Conservation (phyloP, 345 rosid genomes). For the Lepidium sativum region DNA sequence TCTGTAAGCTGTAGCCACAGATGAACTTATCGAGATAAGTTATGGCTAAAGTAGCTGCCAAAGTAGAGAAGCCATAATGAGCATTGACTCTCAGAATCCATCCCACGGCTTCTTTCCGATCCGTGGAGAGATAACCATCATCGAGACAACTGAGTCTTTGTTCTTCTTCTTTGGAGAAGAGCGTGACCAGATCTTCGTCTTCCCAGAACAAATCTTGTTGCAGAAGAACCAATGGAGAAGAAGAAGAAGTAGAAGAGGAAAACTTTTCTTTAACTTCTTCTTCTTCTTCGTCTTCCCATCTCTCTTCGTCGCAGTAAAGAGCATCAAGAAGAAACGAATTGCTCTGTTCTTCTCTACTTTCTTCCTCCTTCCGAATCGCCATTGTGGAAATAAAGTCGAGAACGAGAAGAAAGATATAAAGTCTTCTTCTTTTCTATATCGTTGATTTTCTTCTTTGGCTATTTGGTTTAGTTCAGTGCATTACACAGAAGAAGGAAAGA, state of each 20-base stretch:
- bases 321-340: conserved; percentile 41
- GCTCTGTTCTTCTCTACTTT: conserved; percentile 17
- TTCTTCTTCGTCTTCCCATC: conserved; percentile 42
- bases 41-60: conserved; percentile 66
- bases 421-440: conserved; percentile 5
- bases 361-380: conserved; percentile 38
- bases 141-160: conserved; percentile 22
- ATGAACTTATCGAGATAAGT: conserved; percentile 85
- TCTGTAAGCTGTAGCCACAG: conserved; percentile 33
- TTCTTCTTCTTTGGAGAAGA: conserved; percentile 54
- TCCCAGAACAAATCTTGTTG: conserved; percentile 75
- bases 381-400: conserved; percentile 31
- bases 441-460: conserved; percentile 13
- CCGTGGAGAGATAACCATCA: conserved; percentile 27
- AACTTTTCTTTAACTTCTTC: conserved; percentile 20
- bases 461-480: conserved; percentile 13
- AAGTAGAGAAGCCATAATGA: conserved; percentile 55
- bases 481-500: conserved; percentile 22
- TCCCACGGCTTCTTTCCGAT: conserved; percentile 58
- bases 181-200: conserved; percentile 59
- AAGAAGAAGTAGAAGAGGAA: conserved; percentile 20
- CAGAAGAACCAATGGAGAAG: conserved; percentile 31
- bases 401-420: conserved; percentile 28
- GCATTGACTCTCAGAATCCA: conserved; percentile 73
- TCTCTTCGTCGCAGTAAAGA: conserved; percentile 70